phyloP scores from a whole-genome alignment of 345 rosid genomes.

The Arabidopsis thaliana region TAIR10.1 NC_003071.7:10305001-10305500 shows the following conservation, averaged over 20 bases:
- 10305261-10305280: constrained; percentile 1
- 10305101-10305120: background rate
- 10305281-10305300: background rate
- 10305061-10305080: background rate
- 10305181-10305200: constrained; percentile 8
- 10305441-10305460: no score
- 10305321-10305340: no score
- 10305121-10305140: background rate
- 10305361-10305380: no score
- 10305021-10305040: no score
- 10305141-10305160: background rate
- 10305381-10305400: no score
- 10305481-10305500: no score
- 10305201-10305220: constrained; percentile 8
- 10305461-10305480: no score
- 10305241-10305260: constrained; percentile 18
- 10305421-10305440: no score
- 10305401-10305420: no score
- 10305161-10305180: constrained; percentile 9
- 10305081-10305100: background rate
- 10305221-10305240: constrained; percentile 32
- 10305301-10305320: no score
- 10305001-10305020: background rate
- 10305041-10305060: background rate
- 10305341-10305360: no score